phyloP scores from a whole-genome alignment of 805 yeast genomes.

The Yarrowia sp. region DNA sequence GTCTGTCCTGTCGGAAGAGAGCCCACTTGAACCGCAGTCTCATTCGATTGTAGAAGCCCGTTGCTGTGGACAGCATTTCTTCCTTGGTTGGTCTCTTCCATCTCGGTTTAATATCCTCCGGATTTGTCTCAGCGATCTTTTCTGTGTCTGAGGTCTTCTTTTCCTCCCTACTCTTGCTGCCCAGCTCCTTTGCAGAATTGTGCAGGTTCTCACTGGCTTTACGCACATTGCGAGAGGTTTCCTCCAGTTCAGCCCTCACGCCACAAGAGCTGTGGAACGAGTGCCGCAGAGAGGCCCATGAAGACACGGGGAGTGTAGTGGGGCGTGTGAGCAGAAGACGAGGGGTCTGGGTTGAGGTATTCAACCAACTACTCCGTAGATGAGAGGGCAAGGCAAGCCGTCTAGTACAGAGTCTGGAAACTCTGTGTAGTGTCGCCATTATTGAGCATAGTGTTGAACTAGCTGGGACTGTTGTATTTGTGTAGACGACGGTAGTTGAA shows the following conservation, averaged over 20 bases:
- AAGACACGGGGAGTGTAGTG: not conserved
- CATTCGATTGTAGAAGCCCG: conserved; percentile 42
- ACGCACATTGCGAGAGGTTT: not conserved
- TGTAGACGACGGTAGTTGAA: conserved; percentile 2
- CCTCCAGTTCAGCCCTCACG: conserved; percentile 1
- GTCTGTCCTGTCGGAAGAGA: conserved; percentile 69
- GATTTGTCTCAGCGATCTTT: not conserved
- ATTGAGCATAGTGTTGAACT: conserved; percentile 25
- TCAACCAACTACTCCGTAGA: not conserved
- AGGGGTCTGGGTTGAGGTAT: not conserved
- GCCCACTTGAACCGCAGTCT: conserved; percentile 64
- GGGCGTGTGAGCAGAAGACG: not conserved
- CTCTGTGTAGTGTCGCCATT: conserved; percentile 23
- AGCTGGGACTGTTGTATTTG: conserved; percentile 13
- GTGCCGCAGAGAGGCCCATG: not conserved
- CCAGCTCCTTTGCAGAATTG: not conserved
- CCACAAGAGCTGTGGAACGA: not conserved
- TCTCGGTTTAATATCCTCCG: not conserved
- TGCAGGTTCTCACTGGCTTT: not conserved
- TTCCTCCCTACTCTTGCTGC: not conserved
- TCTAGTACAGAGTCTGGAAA: conserved; percentile 24
- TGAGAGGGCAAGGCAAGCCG: conserved; percentile 10
- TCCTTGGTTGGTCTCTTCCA: conserved; percentile 38
- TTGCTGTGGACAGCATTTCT: conserved; percentile 45
- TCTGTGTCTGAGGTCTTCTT: not conserved